Percentiles rank a stretch among this genome's conserved stretches.
phyloP scores from a whole-genome alignment of 2,329 filamentous ascomycete genomes.

The Aspergillus carbonarius region DNA sequence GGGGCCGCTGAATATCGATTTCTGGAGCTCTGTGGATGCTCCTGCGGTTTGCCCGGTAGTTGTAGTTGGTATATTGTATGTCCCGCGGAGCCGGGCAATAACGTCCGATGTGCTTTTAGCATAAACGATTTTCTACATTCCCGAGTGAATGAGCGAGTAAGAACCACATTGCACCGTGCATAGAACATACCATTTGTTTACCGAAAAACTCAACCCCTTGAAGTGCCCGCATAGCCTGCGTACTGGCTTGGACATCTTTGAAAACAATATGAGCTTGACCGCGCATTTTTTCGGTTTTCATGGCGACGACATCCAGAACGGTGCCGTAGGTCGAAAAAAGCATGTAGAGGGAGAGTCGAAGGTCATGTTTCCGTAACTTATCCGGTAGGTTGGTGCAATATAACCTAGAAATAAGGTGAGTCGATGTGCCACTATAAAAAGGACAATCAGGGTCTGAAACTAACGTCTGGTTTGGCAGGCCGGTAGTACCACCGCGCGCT shows the following conservation, averaged over 20 bases:
- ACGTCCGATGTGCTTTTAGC: constrained; percentile 86
- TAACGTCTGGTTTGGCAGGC: constrained; percentile 75
- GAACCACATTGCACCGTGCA: background rate
- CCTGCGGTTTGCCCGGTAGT: constrained; percentile 54
- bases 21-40: constrained; percentile 71
- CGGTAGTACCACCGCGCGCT: constrained; percentile 45
- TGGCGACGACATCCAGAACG: constrained; percentile 84
- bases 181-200: constrained; percentile 70
- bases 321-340: constrained; percentile 92
- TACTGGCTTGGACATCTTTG: constrained; percentile 84
- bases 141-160: constrained; percentile 3
- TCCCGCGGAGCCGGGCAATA: constrained; percentile 87
- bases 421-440: background rate
- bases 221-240: constrained; percentile 85
- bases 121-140: constrained; percentile 77
- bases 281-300: constrained; percentile 89
- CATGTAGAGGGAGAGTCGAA: constrained; percentile 85
- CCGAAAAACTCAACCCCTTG: constrained; percentile 86
- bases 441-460: constrained; percentile 31
- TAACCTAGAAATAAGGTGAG: constrained; percentile 57
- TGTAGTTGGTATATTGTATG: constrained; percentile 68
- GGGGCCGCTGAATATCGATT: constrained; percentile 73
- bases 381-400: constrained; percentile 88
- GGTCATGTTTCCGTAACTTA: constrained; percentile 84
- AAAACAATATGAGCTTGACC: constrained; percentile 94